phyloP scores from a whole-genome alignment of 768 basidiomycete species.

The Phallus indusiatus region DNA sequence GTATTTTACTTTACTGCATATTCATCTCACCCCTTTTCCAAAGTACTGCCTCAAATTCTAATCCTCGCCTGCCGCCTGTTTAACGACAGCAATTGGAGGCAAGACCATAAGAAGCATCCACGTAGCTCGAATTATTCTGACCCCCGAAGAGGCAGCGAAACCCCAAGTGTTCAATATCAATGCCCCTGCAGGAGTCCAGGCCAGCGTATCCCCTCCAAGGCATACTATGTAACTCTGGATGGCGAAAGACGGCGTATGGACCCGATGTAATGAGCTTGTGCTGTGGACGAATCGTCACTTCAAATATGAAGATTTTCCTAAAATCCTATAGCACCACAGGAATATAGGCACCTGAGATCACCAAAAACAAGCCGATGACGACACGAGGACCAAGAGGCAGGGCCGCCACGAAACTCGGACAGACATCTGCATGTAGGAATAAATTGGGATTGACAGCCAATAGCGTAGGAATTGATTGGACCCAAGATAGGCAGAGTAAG shows the following conservation, averaged over 20 bases:
- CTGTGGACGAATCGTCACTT: conserved; percentile 36
- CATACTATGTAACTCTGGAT: conserved; percentile 35
- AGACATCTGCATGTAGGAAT: background rate
- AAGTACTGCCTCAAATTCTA: conserved; percentile 30
- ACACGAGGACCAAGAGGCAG: conserved; percentile 22
- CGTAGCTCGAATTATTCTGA: background rate
- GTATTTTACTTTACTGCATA: conserved; percentile 39
- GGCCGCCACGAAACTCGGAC: background rate
- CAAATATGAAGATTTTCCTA: conserved; percentile 42
- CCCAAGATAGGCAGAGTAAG: background rate
- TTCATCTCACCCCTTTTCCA: conserved; percentile 31
- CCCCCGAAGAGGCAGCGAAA: background rate
- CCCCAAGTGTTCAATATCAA: background rate
- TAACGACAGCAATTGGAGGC: background rate
- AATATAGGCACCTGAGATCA: conserved; percentile 33
- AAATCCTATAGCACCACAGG: conserved; percentile 32
- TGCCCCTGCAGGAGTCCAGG: background rate
- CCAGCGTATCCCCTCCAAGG: background rate
- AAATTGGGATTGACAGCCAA: background rate
- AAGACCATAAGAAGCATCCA: background rate
- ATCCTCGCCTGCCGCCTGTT: conserved; percentile 27
- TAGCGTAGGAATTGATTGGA: background rate
- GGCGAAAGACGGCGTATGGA: conserved; percentile 38
- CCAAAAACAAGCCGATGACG: conserved; percentile 27
- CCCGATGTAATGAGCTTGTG: conserved; percentile 40